Percentiles rank a stretch among this genome's conserved stretches.
Conservation (phyloP, 2,329 filamentous ascomycete species). For the Clarireedia homoeocarpa region DNA sequence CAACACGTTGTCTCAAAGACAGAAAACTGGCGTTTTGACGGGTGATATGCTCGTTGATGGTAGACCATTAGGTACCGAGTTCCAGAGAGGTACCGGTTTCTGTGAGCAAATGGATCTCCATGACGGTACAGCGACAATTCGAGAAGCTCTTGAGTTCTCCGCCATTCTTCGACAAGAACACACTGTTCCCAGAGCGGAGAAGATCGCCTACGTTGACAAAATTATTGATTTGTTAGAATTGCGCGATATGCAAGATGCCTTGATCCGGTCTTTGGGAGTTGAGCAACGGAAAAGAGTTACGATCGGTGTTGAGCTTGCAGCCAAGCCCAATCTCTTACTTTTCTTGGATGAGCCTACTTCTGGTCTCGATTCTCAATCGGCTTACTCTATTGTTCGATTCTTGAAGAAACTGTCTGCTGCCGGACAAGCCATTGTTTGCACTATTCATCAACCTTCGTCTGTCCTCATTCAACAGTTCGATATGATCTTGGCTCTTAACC, state of each 20-base stretch:
- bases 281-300: constrained; percentile 59
- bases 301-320: constrained; percentile 66
- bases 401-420: constrained; percentile 58
- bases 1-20: constrained; percentile 67
- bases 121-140: constrained; percentile 57
- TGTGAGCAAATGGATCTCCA: constrained; percentile 68
- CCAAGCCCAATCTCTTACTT: constrained; percentile 58
- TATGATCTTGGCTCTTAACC: constrained; percentile 62
- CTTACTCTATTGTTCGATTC: constrained; percentile 61
- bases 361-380: constrained; percentile 61
- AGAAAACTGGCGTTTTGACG: constrained; percentile 50
- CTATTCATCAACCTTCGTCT: constrained; percentile 65
- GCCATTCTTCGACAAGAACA: constrained; percentile 55
- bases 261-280: constrained; percentile 56
- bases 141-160: constrained; percentile 62
- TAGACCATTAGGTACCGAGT: constrained; percentile 49
- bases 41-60: constrained; percentile 70
- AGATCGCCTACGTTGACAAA: constrained; percentile 57
- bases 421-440: constrained; percentile 66
- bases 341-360: constrained; percentile 68
- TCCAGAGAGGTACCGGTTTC: constrained; percentile 63
- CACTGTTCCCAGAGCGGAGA: constrained; percentile 47
- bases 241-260: constrained; percentile 57
- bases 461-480: constrained; percentile 66
- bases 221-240: constrained; percentile 60